Conservation (phyloP, 108 stramenopile species). For the Cyclotella baltica region DNA sequence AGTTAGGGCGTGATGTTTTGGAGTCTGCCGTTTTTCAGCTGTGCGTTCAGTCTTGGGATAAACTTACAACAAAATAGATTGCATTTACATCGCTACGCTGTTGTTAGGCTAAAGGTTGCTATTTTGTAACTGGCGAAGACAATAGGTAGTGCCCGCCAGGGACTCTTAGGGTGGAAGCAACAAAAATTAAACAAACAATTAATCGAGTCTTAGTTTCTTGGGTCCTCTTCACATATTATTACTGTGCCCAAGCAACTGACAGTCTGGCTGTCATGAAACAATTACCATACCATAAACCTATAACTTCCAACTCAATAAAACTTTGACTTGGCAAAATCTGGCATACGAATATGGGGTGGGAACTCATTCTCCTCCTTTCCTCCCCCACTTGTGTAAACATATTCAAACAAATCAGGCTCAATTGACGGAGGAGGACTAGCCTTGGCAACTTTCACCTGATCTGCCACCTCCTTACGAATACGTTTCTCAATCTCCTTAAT, state of each 20-base stretch:
- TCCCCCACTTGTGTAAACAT: slow-evolving; percentile 71
- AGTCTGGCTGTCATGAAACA: neutral
- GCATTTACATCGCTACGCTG: too few species aligned
- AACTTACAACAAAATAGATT: too few species aligned
- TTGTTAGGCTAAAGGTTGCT: too few species aligned
- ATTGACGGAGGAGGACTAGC: slow-evolving; percentile 62
- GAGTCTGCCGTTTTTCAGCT: too few species aligned
- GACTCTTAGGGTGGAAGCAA: too few species aligned
- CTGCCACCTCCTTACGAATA: slow-evolving; percentile 93
- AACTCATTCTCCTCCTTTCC: slow-evolving; percentile 66
- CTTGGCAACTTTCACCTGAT: slow-evolving; percentile 90
- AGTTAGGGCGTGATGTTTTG: too few species aligned
- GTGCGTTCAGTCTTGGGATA: too few species aligned
- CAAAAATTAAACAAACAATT: too few species aligned
- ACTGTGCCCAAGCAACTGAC: neutral
- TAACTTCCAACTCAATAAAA: slow-evolving; percentile 26
- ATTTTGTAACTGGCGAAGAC: too few species aligned
- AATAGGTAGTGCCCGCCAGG: too few species aligned
- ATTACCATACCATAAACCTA: neutral
- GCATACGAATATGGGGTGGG: slow-evolving; percentile 89
- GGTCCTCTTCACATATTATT: neutral
- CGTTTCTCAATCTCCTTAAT: slow-evolving; percentile 97
- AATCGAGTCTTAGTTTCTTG: too few species aligned
- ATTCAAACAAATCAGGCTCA: slow-evolving; percentile 59
- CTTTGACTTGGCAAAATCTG: slow-evolving; percentile 80